Base-by-base conservation (phyloP, 108 stramenopile genomes). In the Aurantiochytrium sp. region DNA sequence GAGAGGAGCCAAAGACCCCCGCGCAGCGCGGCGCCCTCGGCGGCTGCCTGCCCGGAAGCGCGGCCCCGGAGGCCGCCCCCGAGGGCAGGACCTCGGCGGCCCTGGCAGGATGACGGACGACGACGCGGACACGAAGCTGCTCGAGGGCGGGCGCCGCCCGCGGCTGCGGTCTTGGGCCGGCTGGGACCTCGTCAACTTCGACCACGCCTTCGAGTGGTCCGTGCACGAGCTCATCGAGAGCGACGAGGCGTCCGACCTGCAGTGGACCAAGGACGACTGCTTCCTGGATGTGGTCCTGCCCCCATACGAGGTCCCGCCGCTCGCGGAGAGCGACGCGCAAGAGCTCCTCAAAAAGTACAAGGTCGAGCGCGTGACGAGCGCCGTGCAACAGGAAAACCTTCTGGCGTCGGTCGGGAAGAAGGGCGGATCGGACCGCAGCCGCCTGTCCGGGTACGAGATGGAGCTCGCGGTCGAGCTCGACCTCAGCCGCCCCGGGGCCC, bases 101-200 rank as follows among this genome's bases (percentile, higher is more conserved):
- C n/a, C n/a, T n/a, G n/a, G n/a, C 0, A 52, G 17, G 17, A 52
- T 52, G 50, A 52, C 3, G 15, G 50, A 52, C 2, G 50, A 52
- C 50, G 50, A 52, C 17, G 17, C 50, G 50, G 50, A 52, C 50
- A 15, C 50, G 50, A n/a, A n/a, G n/a, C n/a, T n/a, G n/a, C n/a
- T n/a, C n/a, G 50, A 15, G 8, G 59, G 10, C 34, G 59, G 19
- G 27, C 15, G 59, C 15, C 59, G 59, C 10, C 59, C 59, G 8
- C 27, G 59, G 19, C 1, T 65, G 27, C 8, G 30, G 39, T 81
- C 73, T 12, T 81, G 73, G 73, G 45, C 21, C 2, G 73, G 73
- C 19, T 81, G 73, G 73, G 73, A 81, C n/a, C 45, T 81, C 6
- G 15, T 81, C 1, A 81, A 81, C 45, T 81, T 81, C 2, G 73